Evolutionary conservation across 176 grass and related monocot genomes (phyloP).

Genomic region (Aechmea fasciata): DNA sequence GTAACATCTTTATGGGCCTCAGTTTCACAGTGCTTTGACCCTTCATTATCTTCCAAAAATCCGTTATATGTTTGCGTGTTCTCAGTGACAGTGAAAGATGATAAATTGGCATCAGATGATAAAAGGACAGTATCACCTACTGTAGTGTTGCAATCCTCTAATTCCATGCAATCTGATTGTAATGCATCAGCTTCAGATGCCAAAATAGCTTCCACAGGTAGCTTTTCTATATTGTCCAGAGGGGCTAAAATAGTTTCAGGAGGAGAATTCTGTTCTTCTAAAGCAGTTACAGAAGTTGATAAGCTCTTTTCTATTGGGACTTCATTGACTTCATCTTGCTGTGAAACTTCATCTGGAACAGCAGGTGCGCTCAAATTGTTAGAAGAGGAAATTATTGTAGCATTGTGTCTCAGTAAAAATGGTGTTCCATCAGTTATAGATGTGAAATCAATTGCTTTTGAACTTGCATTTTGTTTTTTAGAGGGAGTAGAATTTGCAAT

Average conservation of each 20-base stretch:
- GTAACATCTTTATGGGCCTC: conserved; percentile 3
- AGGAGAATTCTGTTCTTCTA: not conserved
- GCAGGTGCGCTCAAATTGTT: conserved; percentile 1
- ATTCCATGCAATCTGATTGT: conserved; percentile 28
- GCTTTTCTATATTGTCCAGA: not conserved
- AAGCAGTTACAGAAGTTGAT: not conserved
- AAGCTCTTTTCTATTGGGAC: not conserved
- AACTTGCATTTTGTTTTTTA: conserved; percentile 8
- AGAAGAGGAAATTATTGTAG: not conserved
- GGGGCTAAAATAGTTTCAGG: not conserved
- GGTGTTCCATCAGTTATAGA: conserved; percentile 14
- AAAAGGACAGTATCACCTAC: conserved; percentile 8
- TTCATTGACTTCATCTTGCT: not conserved
- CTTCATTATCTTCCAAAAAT: conserved; percentile 8
- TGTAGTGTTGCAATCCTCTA: not conserved
- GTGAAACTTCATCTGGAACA: not conserved
- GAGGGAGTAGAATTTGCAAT: conserved; percentile 32
- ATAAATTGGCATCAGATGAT: conserved; percentile 15
- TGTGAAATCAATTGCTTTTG: conserved; percentile 29
- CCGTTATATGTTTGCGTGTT: conserved; percentile 10
- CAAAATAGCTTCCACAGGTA: not conserved
- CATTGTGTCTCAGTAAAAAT: conserved; percentile 12
- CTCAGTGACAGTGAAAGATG: conserved; percentile 7
- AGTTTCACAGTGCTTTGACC: not conserved
- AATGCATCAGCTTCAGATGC: conserved; percentile 23